phyloP scores from a whole-genome alignment of 1,284 basidiomycete genomes.

The Ceratobasidium sp. region DNA sequence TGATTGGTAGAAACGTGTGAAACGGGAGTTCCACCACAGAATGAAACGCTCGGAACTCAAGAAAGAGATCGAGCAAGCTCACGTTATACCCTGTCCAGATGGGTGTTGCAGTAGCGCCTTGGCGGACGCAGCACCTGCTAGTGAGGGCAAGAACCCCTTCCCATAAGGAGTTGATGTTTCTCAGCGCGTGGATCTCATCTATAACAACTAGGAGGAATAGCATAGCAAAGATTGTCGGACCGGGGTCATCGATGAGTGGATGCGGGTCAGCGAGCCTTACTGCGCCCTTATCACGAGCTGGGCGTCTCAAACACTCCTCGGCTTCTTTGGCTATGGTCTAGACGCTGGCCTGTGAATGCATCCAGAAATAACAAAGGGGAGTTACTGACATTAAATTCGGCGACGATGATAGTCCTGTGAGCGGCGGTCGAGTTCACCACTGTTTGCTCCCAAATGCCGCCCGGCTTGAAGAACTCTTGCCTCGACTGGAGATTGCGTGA shows the following conservation, averaged over 20 bases:
- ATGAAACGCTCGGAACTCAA: no score
- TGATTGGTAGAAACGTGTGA: no score
- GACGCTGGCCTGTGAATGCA: no score
- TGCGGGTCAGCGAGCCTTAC: no score
- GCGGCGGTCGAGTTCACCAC: background rate
- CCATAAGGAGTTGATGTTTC: background rate
- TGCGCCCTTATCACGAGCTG: background rate
- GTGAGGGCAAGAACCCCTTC: background rate
- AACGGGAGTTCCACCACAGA: no score
- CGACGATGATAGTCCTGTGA: background rate
- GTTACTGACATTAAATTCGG: background rate
- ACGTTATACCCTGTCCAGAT: background rate
- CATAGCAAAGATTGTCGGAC: background rate
- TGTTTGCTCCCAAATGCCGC: background rate
- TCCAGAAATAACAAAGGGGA: no score
- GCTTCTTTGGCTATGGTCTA: background rate
- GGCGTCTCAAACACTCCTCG: background rate
- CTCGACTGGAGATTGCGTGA: background rate
- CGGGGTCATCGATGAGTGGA: background rate
- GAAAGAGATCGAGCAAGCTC: background rate
- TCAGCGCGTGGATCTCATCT: background rate
- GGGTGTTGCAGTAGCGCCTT: constrained; percentile 2
- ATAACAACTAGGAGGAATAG: background rate
- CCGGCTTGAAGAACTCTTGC: background rate
- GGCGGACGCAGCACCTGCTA: constrained; percentile 1